Evolutionary conservation across 1,139 yeast species (phyloP).

Genomic region (Arxiozyma slooffiae): DNA sequence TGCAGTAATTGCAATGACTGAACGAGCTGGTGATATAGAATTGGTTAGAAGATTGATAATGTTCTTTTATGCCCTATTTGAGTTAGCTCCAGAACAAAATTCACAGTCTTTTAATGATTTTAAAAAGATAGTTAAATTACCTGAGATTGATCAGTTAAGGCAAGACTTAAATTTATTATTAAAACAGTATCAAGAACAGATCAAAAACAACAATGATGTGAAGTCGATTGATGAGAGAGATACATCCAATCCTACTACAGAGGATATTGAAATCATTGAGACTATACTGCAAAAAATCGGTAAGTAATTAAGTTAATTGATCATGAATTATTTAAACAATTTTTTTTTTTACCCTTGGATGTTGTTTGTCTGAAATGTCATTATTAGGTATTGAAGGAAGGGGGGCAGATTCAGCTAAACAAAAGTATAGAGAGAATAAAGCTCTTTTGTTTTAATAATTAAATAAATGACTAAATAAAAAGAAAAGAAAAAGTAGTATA

Average conservation of each 20-base stretch:
- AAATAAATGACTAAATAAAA: not conserved
- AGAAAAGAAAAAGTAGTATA: not conserved
- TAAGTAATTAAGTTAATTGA: not conserved
- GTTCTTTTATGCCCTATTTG: constrained; percentile 22
- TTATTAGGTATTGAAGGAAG: not conserved
- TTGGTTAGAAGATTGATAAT: constrained; percentile 22
- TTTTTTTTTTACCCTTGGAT: not conserved
- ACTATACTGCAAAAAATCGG: not conserved
- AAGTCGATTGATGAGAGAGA: not conserved
- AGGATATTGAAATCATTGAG: not conserved
- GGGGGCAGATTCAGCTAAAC: not conserved
- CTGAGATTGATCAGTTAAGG: constrained; percentile 1
- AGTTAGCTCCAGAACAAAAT: constrained; percentile 11
- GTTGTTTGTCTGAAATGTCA: too few species aligned
- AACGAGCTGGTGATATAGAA: constrained; percentile 22
- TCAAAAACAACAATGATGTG: not conserved
- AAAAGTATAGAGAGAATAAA: too few species aligned
- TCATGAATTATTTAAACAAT: too few species aligned
- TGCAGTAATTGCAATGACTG: constrained; percentile 15
- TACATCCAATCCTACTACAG: not conserved
- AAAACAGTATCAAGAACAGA: not conserved
- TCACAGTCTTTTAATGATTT: constrained; percentile 4
- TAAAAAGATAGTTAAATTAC: not conserved
- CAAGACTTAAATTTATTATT: constrained; percentile 5
- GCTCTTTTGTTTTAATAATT: too few species aligned